These are phyloP conservation scores for Nakazawaea populi DNA, from an alignment of 805 yeast genomes.

Conservation along the genomic window DNA sequence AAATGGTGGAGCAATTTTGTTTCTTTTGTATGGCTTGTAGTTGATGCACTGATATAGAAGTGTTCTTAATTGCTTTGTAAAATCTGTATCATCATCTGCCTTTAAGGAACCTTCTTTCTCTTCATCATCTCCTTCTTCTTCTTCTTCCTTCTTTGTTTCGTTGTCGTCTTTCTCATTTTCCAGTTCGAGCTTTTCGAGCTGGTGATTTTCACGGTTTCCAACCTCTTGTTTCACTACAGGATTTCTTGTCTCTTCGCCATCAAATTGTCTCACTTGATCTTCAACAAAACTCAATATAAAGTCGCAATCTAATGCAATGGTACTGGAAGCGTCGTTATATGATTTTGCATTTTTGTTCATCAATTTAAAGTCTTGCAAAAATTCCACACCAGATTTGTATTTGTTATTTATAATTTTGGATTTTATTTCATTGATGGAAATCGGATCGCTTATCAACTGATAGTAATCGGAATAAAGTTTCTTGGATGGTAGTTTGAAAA, in stretches of 20 bases:
- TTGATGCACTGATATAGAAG: conserved; percentile 35
- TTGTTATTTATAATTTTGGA: conserved; percentile 33
- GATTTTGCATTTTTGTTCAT: conserved; percentile 67
- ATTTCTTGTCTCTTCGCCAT: conserved; percentile 16
- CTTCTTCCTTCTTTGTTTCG: background rate
- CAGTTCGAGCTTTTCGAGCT: background rate
- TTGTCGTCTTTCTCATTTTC: conserved; percentile 1
- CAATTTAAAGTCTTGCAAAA: conserved; percentile 55
- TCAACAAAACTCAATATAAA: conserved; percentile 51
- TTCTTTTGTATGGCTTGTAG: conserved; percentile 42
- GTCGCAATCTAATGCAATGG: conserved; percentile 62
- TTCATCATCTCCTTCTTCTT: background rate
- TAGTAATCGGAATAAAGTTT: conserved; percentile 79
- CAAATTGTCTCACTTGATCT: conserved; percentile 36
- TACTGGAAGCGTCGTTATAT: conserved; percentile 62
- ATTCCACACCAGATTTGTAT: conserved; percentile 33
- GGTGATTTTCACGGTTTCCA: too few relatives aligned
- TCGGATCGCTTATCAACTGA: conserved; percentile 55
- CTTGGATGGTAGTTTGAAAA: conserved; percentile 67
- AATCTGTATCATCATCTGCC: conserved; percentile 1
- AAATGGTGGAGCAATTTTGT: conserved; percentile 62
- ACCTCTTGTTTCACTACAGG: background rate
- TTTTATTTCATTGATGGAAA: conserved; percentile 64
- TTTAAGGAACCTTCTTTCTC: background rate
- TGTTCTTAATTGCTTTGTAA: conserved; percentile 16